Conservation (phyloP, 805 yeast genomes). For the Yarrowia hollandica region DNA sequence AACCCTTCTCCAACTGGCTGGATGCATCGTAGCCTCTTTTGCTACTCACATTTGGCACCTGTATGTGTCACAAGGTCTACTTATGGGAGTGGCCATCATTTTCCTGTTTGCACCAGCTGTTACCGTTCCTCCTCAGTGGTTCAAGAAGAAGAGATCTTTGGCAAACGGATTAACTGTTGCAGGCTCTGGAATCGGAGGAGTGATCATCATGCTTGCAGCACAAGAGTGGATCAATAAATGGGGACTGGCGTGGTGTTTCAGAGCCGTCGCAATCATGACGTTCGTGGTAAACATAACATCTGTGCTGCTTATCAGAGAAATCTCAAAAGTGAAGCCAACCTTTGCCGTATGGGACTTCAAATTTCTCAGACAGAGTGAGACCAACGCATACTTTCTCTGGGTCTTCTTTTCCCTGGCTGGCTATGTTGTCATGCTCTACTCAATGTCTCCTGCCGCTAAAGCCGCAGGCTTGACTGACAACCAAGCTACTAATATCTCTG, state of each 20-base stretch:
- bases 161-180: constrained; percentile 52
- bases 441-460: constrained; percentile 38
- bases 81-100: constrained; percentile 52
- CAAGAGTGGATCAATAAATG: constrained; percentile 46
- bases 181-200: constrained; percentile 56
- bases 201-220: constrained; percentile 36
- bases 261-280: constrained; percentile 45
- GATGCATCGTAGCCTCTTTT: constrained; percentile 25
- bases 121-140: constrained; percentile 53
- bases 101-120: constrained; percentile 49
- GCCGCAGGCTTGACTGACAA: constrained; percentile 33
- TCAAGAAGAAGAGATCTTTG: constrained; percentile 47
- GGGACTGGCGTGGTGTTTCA: constrained; percentile 57
- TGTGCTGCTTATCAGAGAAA: constrained; percentile 10
- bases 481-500: constrained; percentile 37
- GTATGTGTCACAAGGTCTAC: constrained; percentile 53
- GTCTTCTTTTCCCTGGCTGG: constrained; percentile 16
- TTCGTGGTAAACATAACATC: constrained; percentile 22
- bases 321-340: constrained; percentile 14
- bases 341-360: constrained; percentile 10
- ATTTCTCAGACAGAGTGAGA: neutral
- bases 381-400: constrained; percentile 18
- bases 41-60: constrained; percentile 49
- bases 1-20: constrained; percentile 4
- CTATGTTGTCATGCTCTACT: constrained; percentile 35